A percentile compares a stretch with the other conserved stretches of the same genome.
These are phyloP conservation scores for Penicillium maclennaniae DNA, from an alignment of 495 filamentous ascomycete genomes.

Conservation along the genomic window DNA sequence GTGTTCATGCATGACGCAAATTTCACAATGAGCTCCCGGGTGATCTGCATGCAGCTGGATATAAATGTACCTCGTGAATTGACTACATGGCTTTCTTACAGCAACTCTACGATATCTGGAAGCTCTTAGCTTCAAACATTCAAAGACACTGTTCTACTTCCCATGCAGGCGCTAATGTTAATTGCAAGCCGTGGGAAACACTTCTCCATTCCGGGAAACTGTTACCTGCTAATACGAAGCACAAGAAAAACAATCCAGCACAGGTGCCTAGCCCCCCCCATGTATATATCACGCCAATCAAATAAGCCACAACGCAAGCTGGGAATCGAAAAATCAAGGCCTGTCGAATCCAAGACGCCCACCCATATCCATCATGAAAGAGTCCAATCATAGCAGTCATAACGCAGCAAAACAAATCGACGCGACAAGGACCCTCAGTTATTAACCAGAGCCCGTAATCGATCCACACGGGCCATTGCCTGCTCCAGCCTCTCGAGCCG, in stretches of 20 bases:
- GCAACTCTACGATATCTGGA: too few species aligned
- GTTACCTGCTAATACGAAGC: background rate
- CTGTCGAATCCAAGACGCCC: conserved; percentile 7
- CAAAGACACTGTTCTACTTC: background rate
- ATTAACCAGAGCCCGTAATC: conserved; percentile 68
- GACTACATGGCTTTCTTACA: too few species aligned
- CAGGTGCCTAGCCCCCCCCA: background rate
- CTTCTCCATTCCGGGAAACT: background rate
- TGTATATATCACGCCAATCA: conserved; percentile 1
- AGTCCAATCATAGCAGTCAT: conserved; percentile 22
- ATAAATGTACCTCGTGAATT: background rate
- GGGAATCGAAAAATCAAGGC: conserved; percentile 9
- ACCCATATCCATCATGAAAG: conserved; percentile 11
- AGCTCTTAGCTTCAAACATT: background rate
- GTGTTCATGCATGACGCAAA: conserved; percentile 11
- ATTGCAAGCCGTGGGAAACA: background rate
- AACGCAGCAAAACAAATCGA: conserved; percentile 10
- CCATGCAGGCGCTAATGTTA: too few species aligned
- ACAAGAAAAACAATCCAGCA: background rate
- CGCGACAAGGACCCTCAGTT: conserved; percentile 1
- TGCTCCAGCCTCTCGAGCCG: conserved; percentile 71
- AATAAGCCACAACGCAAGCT: conserved; percentile 5
- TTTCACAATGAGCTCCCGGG: background rate
- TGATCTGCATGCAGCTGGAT: conserved; percentile 1
- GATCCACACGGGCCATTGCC: conserved; percentile 73